Evolutionary conservation across 2,329 filamentous ascomycete species (phyloP).

Genomic region (Mycosphaerella arachidis): DNA sequence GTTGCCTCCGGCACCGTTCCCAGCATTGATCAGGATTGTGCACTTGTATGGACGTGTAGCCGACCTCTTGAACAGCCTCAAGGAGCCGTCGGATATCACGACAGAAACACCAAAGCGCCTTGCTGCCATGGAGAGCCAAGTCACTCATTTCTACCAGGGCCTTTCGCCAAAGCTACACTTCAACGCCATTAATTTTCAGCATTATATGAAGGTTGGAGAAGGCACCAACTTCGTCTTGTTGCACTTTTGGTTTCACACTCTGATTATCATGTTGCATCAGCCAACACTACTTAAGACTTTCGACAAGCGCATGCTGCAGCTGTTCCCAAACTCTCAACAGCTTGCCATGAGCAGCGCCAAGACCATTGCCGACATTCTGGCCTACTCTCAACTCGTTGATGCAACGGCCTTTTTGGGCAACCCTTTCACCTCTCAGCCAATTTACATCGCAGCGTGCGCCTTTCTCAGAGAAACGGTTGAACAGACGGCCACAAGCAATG

Average conservation of each 20-base stretch:
- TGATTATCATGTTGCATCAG: constrained; percentile 80
- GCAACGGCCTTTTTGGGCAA: constrained; percentile 82
- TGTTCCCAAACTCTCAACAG: constrained; percentile 76
- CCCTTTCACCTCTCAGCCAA: constrained; percentile 81
- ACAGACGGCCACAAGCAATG: constrained; percentile 59
- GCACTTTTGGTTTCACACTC: constrained; percentile 83
- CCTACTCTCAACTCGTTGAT: constrained; percentile 80
- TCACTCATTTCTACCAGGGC: constrained; percentile 70
- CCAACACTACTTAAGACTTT: constrained; percentile 78
- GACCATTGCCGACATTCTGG: constrained; percentile 83
- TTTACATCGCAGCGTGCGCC: constrained; percentile 85
- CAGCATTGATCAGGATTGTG: constrained; percentile 75
- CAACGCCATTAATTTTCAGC: constrained; percentile 79
- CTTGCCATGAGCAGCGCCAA: constrained; percentile 83
- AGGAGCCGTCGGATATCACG: constrained; percentile 68
- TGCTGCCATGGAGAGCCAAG: constrained; percentile 71
- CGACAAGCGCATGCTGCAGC: constrained; percentile 61
- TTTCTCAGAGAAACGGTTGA: constrained; percentile 79
- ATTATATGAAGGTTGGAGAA: constrained; percentile 74
- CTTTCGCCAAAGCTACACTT: constrained; percentile 74
- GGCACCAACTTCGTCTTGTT: constrained; percentile 82
- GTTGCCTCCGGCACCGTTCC: constrained; percentile 69
- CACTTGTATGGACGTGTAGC: constrained; percentile 81
- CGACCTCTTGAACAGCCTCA: constrained; percentile 77
- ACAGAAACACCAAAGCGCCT: constrained; percentile 68